Percentiles rank a stretch among this genome's conserved stretches.
Evolutionary conservation across 371 early-diverging fungal genomes (phyloP).

Genomic region (Blakeslea trispora): DNA sequence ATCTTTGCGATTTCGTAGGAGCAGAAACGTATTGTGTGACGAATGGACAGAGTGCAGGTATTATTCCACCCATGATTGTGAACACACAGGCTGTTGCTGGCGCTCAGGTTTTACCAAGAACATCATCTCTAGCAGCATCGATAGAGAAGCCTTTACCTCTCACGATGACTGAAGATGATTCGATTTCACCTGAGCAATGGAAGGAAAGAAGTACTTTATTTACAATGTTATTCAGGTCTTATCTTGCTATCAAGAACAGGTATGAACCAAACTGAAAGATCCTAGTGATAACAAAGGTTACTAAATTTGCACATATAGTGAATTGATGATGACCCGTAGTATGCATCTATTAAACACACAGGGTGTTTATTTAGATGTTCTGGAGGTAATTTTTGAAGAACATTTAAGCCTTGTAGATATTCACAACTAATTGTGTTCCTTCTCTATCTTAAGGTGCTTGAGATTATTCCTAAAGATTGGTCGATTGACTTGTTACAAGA

Average conservation of each 20-base stretch:
- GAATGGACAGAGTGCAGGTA: constrained; percentile 48
- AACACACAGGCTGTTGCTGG: neutral
- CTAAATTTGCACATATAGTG: constrained; percentile 24
- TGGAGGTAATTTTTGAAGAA: constrained; percentile 53
- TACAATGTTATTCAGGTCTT: constrained; percentile 43
- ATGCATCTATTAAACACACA: constrained; percentile 64
- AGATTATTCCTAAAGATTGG: constrained; percentile 65
- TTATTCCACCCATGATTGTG: constrained; percentile 11
- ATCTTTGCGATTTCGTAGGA: constrained; percentile 62
- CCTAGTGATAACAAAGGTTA: neutral
- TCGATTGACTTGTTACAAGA: constrained; percentile 58
- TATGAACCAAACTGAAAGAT: too few species aligned
- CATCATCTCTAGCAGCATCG: constrained; percentile 24
- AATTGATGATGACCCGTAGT: constrained; percentile 47
- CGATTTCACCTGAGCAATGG: constrained; percentile 16
- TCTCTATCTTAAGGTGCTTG: constrained; percentile 55
- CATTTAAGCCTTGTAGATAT: too few species aligned
- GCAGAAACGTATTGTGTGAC: constrained; percentile 70
- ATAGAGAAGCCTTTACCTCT: constrained; percentile 13
- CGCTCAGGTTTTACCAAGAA: constrained; percentile 14
- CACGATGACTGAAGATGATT: constrained; percentile 4
- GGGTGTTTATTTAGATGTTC: constrained; percentile 60
- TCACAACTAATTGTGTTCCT: too few species aligned
- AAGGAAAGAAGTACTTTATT: constrained; percentile 38
- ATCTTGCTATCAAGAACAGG: constrained; percentile 40